phyloP scores from a whole-genome alignment of 2,329 filamentous ascomycete species.

The Botrytis hyacinthi region DNA sequence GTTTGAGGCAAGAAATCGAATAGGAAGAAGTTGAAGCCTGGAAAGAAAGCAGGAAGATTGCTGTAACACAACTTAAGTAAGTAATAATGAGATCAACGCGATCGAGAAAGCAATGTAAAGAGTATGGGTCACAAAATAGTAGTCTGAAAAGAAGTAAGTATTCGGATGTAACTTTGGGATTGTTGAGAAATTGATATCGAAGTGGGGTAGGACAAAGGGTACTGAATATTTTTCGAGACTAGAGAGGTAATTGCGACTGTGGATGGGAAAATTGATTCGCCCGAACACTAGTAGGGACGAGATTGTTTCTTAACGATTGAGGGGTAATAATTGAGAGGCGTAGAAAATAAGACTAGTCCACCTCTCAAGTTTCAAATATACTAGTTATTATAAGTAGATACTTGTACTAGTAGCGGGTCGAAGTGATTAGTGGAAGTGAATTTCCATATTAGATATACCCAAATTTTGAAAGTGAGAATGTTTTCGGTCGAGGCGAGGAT shows the following conservation, averaged over 20 bases:
- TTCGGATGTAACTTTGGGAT: background rate
- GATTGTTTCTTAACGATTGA: background rate
- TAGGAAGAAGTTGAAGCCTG: background rate
- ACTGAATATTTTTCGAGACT: background rate
- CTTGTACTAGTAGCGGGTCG: background rate
- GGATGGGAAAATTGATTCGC: background rate
- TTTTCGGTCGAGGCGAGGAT: background rate
- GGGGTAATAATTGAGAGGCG: background rate
- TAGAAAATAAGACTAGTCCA: background rate
- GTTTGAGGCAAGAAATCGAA: background rate
- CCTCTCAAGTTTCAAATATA: background rate
- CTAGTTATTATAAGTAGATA: too few species aligned
- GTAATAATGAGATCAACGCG: background rate
- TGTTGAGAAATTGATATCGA: background rate
- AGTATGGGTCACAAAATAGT: background rate
- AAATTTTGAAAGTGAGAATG: background rate
- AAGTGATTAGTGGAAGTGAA: background rate
- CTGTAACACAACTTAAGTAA: background rate
- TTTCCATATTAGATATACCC: background rate
- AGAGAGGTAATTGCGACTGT: background rate
- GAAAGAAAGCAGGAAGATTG: background rate
- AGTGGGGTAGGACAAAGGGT: background rate
- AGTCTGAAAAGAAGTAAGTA: background rate
- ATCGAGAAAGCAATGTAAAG: background rate
- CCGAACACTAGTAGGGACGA: conserved; percentile 2